A percentile compares a stretch with the other conserved stretches of the same genome.
phyloP scores from a whole-genome alignment of 441 rosid species.

The Populus hybrid region DNA sequence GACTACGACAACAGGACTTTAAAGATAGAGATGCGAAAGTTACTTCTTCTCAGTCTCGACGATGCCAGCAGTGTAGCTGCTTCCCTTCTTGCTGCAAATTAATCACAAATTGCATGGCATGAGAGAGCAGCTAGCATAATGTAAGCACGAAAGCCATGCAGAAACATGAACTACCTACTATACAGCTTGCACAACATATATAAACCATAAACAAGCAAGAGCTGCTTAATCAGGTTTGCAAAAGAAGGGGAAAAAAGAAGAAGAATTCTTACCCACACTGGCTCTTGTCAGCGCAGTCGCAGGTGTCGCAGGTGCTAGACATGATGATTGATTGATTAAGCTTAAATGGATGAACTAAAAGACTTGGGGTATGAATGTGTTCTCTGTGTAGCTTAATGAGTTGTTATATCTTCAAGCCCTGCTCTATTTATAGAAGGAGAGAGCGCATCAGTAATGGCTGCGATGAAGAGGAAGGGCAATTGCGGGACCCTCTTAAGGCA shows the following conservation, averaged over 20 bases:
- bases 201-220: background rate
- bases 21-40: background rate
- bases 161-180: no score
- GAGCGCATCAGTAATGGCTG: no score
- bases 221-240: background rate
- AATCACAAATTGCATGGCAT: background rate
- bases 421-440: slow-evolving; percentile 42
- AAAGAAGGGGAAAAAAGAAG: background rate
- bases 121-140: no score
- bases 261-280: slow-evolving; percentile 61
- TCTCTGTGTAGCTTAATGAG: background rate
- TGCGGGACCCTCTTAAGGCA: slow-evolving; percentile 4
- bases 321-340: slow-evolving; percentile 33
- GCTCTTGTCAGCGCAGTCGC: slow-evolving; percentile 72
- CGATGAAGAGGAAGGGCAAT: background rate
- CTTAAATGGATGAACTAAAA: background rate
- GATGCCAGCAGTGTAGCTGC: slow-evolving; percentile 47
- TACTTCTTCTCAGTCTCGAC: slow-evolving; percentile 68
- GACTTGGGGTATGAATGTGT: background rate
- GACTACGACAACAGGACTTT: no score
- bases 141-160: no score
- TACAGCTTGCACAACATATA: background rate
- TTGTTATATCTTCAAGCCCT: slow-evolving; percentile 16
- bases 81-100: slow-evolving; percentile 63
- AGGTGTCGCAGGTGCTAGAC: slow-evolving; percentile 69